Evolutionary conservation across 768 basidiomycete genomes (phyloP), one percentile per base, ranked within the genome.

Genomic region (Mycena belliarum): DNA sequence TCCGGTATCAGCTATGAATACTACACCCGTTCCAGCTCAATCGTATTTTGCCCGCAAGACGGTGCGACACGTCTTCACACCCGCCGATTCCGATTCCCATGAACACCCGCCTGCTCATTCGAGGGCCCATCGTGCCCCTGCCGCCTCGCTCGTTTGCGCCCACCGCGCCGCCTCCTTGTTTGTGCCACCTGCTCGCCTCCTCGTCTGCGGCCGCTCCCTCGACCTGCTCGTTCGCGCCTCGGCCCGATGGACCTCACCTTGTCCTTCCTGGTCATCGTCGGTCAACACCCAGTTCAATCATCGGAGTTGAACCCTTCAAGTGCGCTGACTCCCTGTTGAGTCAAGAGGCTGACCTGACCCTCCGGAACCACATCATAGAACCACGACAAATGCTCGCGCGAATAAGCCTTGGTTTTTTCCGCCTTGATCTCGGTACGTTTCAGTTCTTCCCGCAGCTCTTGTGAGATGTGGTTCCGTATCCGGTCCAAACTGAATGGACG

Each of bases 41-140:
- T 57, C 57, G n/a, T 59, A 55, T 28, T 63, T 66, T 44, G 24
- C 61, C 7, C 14, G 63, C 21, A 63, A 70, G 28, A 32, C 58
- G 25, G 43, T 62, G 52, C 55, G 47, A 4, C 45, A 63, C 10
- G 66, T 53, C 35, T 61, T 66, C 49, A 72, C 66, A 41, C 66
- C 69, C 5, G 64, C 63, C 5, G n/a, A n/a, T n/a, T n/a, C n/a
- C n/a, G n/a, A n/a, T n/a, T n/a, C n/a, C n/a, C n/a, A n/a, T n/a
- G n/a, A n/a, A n/a, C n/a, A n/a, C n/a, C n/a, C n/a, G n/a, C n/a
- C n/a, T n/a, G n/a, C n/a, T n/a, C n/a, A n/a, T n/a, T n/a, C n/a
- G n/a, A n/a, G n/a, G n/a, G n/a, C n/a, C n/a, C n/a, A n/a, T n/a
- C n/a, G n/a, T n/a, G n/a, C n/a, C n/a, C n/a, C n/a, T n/a, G n/a